phyloP scores from a whole-genome alignment of 2,329 filamentous ascomycete genomes.

The Colletotrichum coccodes region DNA sequence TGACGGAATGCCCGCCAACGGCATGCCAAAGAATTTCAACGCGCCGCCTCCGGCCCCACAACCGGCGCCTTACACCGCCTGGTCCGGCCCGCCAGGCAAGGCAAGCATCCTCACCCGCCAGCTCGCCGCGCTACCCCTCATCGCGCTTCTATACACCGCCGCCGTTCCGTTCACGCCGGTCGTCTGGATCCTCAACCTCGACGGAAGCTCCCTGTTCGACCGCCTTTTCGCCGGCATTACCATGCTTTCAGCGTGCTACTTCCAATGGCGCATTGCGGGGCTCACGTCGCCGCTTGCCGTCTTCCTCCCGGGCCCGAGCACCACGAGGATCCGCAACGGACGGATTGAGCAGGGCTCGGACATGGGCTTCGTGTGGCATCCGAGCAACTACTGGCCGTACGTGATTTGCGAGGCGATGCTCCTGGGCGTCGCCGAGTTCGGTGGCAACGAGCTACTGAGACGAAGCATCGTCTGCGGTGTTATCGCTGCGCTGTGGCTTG shows the following conservation, averaged over 20 bases:
- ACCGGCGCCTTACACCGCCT: conserved; percentile 2
- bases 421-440: conserved; percentile 36
- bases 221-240: conserved; percentile 52
- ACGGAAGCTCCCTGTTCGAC: conserved; percentile 55
- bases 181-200: conserved; percentile 30
- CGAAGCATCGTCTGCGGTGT: conserved; percentile 31
- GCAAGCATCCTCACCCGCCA: conserved; percentile 21
- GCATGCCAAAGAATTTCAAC: neutral
- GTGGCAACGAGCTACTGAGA: conserved; percentile 33
- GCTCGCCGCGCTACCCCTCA: conserved; percentile 32
- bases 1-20: neutral
- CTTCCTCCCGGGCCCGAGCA: conserved; percentile 15
- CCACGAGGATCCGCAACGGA: conserved; percentile 31
- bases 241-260: conserved; percentile 46
- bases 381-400: conserved; percentile 35
- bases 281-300: conserved; percentile 31
- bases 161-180: conserved; percentile 35
- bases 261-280: conserved; percentile 35
- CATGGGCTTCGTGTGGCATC: conserved; percentile 34
- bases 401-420: conserved; percentile 34
- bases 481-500: conserved; percentile 33
- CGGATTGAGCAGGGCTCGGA: conserved; percentile 16
- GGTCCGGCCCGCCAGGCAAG: conserved; percentile 2
- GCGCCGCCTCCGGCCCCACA: conserved; percentile 1
- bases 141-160: conserved; percentile 36